Evolutionary conservation across 768 basidiomycete species (phyloP).

Genomic region (Bullera alba): DNA sequence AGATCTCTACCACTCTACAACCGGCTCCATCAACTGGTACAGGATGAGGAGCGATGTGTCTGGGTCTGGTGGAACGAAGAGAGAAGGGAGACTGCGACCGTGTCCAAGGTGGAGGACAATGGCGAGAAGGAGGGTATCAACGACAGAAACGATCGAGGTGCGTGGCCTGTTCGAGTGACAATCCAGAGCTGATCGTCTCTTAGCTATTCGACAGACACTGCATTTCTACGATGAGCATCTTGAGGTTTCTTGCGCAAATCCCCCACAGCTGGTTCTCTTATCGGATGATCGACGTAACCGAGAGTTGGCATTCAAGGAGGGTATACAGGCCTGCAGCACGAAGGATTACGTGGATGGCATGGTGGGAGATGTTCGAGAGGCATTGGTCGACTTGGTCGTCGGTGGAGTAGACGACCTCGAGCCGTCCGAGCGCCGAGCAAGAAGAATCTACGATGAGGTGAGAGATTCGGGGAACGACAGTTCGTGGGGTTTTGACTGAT

Average conservation of each 20-base stretch:
- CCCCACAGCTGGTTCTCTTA: constrained; percentile 67
- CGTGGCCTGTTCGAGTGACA: constrained; percentile 8
- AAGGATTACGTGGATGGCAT: constrained; percentile 72
- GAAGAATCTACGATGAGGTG: constrained; percentile 63
- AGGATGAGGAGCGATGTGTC: constrained; percentile 56
- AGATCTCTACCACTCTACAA: constrained; percentile 87
- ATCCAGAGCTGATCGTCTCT: not conserved
- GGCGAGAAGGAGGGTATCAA: constrained; percentile 56
- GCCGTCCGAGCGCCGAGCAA: constrained; percentile 18
- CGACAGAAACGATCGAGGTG: constrained; percentile 90
- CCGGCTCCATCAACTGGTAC: constrained; percentile 74
- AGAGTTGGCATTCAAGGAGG: constrained; percentile 62
- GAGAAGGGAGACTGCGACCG: constrained; percentile 42
- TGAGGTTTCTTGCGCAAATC: constrained; percentile 18
- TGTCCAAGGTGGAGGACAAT: constrained; percentile 54
- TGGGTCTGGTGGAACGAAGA: constrained; percentile 59
- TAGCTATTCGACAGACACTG: constrained; percentile 81
- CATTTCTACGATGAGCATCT: constrained; percentile 81
- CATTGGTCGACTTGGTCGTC: constrained; percentile 75
- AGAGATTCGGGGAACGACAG: constrained; percentile 6
- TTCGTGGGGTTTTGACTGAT: not conserved
- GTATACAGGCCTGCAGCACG: constrained; percentile 51
- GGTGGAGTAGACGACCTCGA: constrained; percentile 56
- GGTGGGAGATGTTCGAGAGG: constrained; percentile 52
- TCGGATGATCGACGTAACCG: constrained; percentile 85